Conservation (phyloP, 2,329 filamentous ascomycete species). For the Aaosphaeria arxii region DNA sequence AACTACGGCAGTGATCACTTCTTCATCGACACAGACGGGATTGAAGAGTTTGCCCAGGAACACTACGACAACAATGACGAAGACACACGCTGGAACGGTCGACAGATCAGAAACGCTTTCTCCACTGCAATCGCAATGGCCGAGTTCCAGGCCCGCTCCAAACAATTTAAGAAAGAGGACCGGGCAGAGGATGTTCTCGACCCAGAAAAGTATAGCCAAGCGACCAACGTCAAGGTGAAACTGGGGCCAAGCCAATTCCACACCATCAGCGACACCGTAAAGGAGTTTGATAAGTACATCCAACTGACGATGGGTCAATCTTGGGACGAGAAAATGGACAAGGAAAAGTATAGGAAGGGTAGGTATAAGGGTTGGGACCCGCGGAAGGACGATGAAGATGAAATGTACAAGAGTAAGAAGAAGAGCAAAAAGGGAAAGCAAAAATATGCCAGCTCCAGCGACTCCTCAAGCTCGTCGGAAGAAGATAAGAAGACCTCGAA, state of each 20-base stretch:
- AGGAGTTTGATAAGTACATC: not conserved
- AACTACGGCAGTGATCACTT: not conserved
- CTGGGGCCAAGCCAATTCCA: not conserved
- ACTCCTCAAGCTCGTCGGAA: not conserved
- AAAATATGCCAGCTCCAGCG: not conserved
- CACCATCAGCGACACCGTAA: not conserved
- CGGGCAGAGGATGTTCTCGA: not conserved
- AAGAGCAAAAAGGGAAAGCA: not conserved
- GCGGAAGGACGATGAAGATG: not conserved
- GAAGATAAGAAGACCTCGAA: no score
- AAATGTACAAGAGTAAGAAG: not conserved
- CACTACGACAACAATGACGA: not conserved
- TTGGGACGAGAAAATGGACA: not conserved
- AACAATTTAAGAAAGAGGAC: not conserved
- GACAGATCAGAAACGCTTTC: slow-evolving; percentile 1
- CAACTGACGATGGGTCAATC: not conserved
- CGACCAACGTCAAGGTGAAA: not conserved
- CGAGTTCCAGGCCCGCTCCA: slow-evolving; percentile 1
- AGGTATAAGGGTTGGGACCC: no score
- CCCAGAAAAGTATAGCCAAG: not conserved
- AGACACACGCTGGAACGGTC: not conserved
- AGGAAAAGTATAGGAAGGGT: not conserved
- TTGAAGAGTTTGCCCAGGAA: not conserved
- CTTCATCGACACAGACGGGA: not conserved
- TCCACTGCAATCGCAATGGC: slow-evolving; percentile 2